These are phyloP conservation scores for Neoarthrinium moseri DNA, from an alignment of 2,329 filamentous ascomycete genomes.

Conservation along the genomic window DNA sequence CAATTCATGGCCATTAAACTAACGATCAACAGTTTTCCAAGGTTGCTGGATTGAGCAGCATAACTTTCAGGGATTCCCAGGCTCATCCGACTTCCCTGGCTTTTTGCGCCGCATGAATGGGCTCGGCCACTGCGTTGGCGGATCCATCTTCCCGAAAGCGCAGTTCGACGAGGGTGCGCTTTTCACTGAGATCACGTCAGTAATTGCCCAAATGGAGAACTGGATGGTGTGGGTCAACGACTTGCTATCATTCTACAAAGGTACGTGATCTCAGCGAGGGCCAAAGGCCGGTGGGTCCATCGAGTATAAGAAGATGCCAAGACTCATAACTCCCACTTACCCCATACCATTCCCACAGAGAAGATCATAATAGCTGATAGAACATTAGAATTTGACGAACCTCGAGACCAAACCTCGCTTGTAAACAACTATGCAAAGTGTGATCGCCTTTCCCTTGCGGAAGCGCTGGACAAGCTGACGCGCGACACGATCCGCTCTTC, in stretches of 20 bases:
- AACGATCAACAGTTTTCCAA: no score
- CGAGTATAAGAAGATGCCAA: no score
- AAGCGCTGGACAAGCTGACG: conserved; percentile 17
- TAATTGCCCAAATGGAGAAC: conserved; percentile 18
- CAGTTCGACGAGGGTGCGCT: conserved; percentile 14
- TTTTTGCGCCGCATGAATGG: conserved; percentile 20
- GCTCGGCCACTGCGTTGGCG: conserved; percentile 12
- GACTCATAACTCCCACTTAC: no score
- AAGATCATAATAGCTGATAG: no score
- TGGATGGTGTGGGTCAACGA: conserved; percentile 20
- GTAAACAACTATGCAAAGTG: conserved; percentile 16
- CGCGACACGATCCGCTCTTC: conserved; percentile 13
- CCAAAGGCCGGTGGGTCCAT: no score
- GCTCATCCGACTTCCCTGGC: conserved; percentile 16
- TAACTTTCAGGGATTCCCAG: conserved; percentile 17
- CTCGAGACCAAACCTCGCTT: conserved; percentile 17
- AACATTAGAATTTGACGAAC: conserved; percentile 18
- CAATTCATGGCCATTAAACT: no score
- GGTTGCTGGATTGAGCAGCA: conserved; percentile 22
- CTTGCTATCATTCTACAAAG: conserved; percentile 21
- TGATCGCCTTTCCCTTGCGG: conserved; percentile 11
- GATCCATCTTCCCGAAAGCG: not conserved
- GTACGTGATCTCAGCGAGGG: no score
- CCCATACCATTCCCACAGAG: no score
- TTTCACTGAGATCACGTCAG: conserved; percentile 16